phyloP scores from a whole-genome alignment of 129 eudicot species.

The sunflower (Helianthus annuus) region DNA sequence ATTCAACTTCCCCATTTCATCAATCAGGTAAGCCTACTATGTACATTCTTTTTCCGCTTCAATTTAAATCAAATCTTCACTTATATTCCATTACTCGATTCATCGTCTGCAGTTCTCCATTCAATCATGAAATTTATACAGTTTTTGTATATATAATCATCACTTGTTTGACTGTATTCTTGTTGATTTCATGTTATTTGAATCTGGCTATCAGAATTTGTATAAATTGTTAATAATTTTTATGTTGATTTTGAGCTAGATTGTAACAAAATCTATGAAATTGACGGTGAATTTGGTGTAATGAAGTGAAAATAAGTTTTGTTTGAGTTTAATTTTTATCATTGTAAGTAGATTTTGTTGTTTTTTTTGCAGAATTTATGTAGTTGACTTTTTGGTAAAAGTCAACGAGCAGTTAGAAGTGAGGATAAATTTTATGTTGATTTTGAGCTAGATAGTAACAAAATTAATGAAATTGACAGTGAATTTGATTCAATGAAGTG shows the following conservation, averaged over 20 bases:
- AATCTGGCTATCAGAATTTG: conserved; percentile 16
- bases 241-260: background rate
- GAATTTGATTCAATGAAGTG: conserved; percentile 15
- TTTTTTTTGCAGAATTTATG: background rate
- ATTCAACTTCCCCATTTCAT: conserved; percentile 20
- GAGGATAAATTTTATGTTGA: too few species aligned
- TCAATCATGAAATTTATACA: background rate
- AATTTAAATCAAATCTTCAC: conserved; percentile 2
- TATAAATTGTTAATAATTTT: background rate
- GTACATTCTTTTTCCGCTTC: background rate
- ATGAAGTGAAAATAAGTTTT: background rate
- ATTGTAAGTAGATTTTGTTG: conserved; percentile 28
- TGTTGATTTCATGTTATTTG: background rate
- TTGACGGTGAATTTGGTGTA: conserved; percentile 1
- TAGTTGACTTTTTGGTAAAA: conserved; percentile 29
- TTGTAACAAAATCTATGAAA: conserved; percentile 8
- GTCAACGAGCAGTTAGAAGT: conserved; percentile 15
- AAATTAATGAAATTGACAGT: conserved; percentile 6
- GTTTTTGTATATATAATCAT: background rate
- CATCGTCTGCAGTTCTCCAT: conserved; percentile 9
- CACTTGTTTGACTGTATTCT: background rate
- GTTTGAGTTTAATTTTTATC: conserved; percentile 18
- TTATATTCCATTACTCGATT: conserved; percentile 18
- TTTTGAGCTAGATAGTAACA: conserved; percentile 9
- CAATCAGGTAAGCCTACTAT: conserved; percentile 26